Conservation (phyloP, 2,329 filamentous ascomycete species). For the Cordyceps farinosa region DNA sequence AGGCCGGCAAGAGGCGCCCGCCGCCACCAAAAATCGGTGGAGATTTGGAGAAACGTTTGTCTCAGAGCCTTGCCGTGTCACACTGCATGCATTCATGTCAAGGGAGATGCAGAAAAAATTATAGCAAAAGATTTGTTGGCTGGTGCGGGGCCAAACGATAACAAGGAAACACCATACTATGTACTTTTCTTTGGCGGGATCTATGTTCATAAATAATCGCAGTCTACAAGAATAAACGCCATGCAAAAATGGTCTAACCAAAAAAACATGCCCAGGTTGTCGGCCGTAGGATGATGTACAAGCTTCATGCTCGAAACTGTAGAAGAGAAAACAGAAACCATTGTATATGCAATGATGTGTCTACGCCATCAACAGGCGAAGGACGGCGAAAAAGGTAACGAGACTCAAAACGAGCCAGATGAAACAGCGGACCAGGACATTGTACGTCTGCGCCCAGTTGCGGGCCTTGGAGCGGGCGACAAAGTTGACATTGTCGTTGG, state of each 20-base stretch:
- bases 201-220: background rate
- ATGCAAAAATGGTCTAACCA: conserved; percentile 11
- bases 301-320: background rate
- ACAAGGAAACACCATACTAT: conserved; percentile 5
- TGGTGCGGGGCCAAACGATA: conserved; percentile 1
- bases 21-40: background rate
- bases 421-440: conserved; percentile 29
- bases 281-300: conserved; percentile 5
- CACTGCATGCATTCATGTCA: background rate
- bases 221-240: conserved; percentile 6
- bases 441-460: conserved; percentile 35
- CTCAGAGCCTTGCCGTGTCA: background rate
- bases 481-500: conserved; percentile 36
- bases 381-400: conserved; percentile 16
- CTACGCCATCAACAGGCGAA: conserved; percentile 6
- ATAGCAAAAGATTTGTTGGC: background rate
- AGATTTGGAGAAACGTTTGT: background rate
- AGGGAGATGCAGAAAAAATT: background rate
- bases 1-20: background rate
- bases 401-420: conserved; percentile 21
- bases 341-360: background rate
- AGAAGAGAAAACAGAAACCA: background rate
- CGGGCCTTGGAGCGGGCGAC: conserved; percentile 31
- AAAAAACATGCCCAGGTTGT: background rate
- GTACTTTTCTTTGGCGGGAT: conserved; percentile 6